Base-by-base conservation (phyloP, 192 early-diverging fungal species). In the Glomus cerebriforme region DNA sequence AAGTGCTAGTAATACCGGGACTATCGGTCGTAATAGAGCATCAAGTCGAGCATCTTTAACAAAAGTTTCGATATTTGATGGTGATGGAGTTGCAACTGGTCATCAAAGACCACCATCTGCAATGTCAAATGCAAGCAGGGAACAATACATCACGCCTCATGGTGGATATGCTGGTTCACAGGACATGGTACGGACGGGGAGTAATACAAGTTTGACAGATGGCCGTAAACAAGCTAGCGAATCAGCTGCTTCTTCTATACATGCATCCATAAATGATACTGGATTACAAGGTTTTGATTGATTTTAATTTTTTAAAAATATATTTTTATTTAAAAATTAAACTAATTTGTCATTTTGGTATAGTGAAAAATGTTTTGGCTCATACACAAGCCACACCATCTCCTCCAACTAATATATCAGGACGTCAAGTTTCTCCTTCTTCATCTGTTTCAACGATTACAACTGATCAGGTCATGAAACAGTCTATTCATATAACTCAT, bases 371-470 rank as follows among this genome's bases (percentile, higher is more conserved):
- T 77, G 3, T 32, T 31, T 62, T 49, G 17, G 3, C 27, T 19
- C 7, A 35, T 22, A 64, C 66, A 34, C 47, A 54, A 26, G n/a
- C 6, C 10, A 31, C 43, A 54, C 31, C 27, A 27, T 68, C 66
- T 34, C 43, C 49, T 19, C 27, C 43, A 2, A 10, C 73, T 17
- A 60, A 34, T 63, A 27, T 63, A 26, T 37, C 60, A 27, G 34
- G 59, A 45, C 17, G 60, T 26, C 59, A 59, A 39, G 29, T 64
- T 22, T 76, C 74, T 47, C 37, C 31, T 24, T 58, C 74, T n/a
- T 76, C 74, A 43, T 76, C 74, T 22, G 74, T 76, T 45, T 76
- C 74, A 60, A 76, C 74, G 2, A 76, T 76, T 64, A 76, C 74
- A 39, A 58, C 35, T 22, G 74, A 76, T 35, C 60, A 24, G 7